phyloP scores from a whole-genome alignment of 805 yeast genomes.

The Schizosaccharomyces osmophilus region DNA sequence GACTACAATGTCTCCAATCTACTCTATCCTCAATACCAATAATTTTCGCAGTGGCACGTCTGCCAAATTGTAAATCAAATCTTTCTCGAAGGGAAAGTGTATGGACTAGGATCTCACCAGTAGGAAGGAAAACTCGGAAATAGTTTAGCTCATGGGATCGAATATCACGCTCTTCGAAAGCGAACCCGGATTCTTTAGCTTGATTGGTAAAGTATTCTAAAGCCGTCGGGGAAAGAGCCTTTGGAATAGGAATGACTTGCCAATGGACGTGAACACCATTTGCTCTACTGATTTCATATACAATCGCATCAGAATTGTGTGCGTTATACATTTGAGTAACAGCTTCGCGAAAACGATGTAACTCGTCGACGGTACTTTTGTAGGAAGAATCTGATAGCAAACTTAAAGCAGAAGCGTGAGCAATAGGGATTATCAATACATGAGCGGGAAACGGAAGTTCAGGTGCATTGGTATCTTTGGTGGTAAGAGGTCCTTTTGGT shows the following conservation, averaged over 20 bases:
- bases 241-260: slow-evolving; percentile 51
- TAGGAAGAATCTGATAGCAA: slow-evolving; percentile 11
- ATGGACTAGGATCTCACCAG: slow-evolving; percentile 5
- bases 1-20: slow-evolving; percentile 60
- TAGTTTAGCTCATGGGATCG: slow-evolving; percentile 15
- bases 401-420: slow-evolving; percentile 31
- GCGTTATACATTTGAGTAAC: slow-evolving; percentile 20
- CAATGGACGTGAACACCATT: slow-evolving; percentile 51
- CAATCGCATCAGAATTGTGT: slow-evolving; percentile 26
- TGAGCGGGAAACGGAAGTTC: slow-evolving; percentile 50
- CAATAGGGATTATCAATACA: slow-evolving; percentile 54
- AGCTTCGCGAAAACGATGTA: slow-evolving; percentile 5
- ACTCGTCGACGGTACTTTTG: slow-evolving; percentile 19
- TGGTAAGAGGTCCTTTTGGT: slow-evolving; percentile 67
- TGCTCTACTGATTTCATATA: slow-evolving; percentile 43
- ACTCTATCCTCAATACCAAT: slow-evolving; percentile 33
- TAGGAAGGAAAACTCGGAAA: slow-evolving; percentile 9
- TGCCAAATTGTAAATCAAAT: slow-evolving; percentile 61
- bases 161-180: slow-evolving; percentile 8
- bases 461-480: slow-evolving; percentile 16
- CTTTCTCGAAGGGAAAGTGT: slow-evolving; percentile 8
- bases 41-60: slow-evolving; percentile 48
- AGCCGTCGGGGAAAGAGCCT: slow-evolving; percentile 21
- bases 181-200: slow-evolving; percentile 9
- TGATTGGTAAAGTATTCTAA: slow-evolving; percentile 13